Conservation (phyloP, 768 basidiomycete genomes). For the Fibroporia radiculosa region DNA sequence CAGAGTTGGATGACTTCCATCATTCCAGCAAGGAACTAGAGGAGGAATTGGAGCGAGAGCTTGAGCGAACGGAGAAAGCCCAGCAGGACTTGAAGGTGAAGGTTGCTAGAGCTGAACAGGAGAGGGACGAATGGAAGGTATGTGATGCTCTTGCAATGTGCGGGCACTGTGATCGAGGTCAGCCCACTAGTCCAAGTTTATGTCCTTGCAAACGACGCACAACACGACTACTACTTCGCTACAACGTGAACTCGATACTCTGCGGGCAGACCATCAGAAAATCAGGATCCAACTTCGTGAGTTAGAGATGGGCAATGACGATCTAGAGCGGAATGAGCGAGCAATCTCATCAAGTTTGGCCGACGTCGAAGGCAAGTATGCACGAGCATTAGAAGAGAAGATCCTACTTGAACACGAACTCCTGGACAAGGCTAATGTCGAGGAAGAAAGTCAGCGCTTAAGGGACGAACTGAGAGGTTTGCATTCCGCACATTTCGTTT, state of each 20-base stretch:
- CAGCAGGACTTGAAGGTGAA: constrained; percentile 75
- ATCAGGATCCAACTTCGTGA: constrained; percentile 74
- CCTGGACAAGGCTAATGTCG: constrained; percentile 80
- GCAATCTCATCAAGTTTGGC: constrained; percentile 77
- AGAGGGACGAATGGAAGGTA: constrained; percentile 93
- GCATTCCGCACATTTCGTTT: constrained; percentile 7
- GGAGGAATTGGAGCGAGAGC: constrained; percentile 86
- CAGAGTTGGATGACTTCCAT: constrained; percentile 84
- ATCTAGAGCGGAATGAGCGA: constrained; percentile 91
- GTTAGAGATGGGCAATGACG: constrained; percentile 96
- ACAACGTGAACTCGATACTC: constrained; percentile 83
- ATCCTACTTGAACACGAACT: constrained; percentile 95
- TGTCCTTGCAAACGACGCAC: constrained; percentile 82
- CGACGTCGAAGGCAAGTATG: constrained; percentile 83
- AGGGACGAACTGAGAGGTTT: constrained; percentile 90
- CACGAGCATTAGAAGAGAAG: constrained; percentile 90
- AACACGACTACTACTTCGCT: constrained; percentile 87
- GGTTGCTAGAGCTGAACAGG: constrained; percentile 59
- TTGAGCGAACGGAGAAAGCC: constrained; percentile 80
- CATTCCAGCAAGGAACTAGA: constrained; percentile 85
- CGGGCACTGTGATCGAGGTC: background rate
- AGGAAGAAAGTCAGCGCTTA: constrained; percentile 85
- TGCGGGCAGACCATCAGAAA: constrained; percentile 66
- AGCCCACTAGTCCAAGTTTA: constrained; percentile 60
- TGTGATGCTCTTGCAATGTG: constrained; percentile 16